Percentiles rank a stretch among this genome's conserved stretches.
These are phyloP conservation scores for Cicer chorassanicum DNA, from an alignment of 306 rosid species.

Conservation along the genomic window DNA sequence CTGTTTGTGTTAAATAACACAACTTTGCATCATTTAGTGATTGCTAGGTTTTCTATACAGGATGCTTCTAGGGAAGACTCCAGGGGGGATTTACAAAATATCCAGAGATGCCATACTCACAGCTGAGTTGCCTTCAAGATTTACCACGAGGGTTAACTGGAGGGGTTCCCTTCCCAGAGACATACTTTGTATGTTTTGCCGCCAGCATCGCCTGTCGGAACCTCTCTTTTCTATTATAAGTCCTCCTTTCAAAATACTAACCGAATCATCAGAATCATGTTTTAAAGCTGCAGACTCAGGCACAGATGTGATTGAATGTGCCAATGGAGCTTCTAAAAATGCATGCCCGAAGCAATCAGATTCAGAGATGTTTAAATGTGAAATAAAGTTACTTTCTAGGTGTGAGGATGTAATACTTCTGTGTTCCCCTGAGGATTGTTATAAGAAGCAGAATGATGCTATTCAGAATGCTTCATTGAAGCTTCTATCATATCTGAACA, in stretches of 20 bases:
- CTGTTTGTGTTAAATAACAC: conserved; percentile 18
- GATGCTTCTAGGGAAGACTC: conserved; percentile 86
- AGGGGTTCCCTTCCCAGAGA: conserved; percentile 88
- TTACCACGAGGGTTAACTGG: conserved; percentile 82
- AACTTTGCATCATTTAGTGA: conserved; percentile 44
- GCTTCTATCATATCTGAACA: conserved; percentile 75
- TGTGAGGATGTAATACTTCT: conserved; percentile 62
- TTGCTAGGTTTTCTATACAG: conserved; percentile 55
- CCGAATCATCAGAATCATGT: conserved; percentile 58
- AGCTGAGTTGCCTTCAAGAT: conserved; percentile 77
- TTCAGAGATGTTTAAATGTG: conserved; percentile 64
- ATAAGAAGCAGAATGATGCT: conserved; percentile 79
- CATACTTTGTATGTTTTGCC: conserved; percentile 77
- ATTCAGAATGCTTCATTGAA: conserved; percentile 78
- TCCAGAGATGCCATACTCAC: conserved; percentile 82
- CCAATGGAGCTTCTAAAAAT: conserved; percentile 49
- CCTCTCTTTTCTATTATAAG: conserved; percentile 60
- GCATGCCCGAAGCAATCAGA: conserved; percentile 49
- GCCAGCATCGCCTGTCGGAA: conserved; percentile 81
- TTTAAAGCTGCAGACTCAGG: conserved; percentile 56
- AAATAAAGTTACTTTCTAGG: conserved; percentile 67
- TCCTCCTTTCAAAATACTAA: conserved; percentile 50
- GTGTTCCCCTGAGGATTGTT: conserved; percentile 66
- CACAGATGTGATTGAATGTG: conserved; percentile 47
- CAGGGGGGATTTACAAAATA: conserved; percentile 80